Evolutionary conservation across 2,329 filamentous ascomycete species (phyloP), one percentile per base, ranked within the genome.

Genomic region (Hymenoscyphus scutula): DNA sequence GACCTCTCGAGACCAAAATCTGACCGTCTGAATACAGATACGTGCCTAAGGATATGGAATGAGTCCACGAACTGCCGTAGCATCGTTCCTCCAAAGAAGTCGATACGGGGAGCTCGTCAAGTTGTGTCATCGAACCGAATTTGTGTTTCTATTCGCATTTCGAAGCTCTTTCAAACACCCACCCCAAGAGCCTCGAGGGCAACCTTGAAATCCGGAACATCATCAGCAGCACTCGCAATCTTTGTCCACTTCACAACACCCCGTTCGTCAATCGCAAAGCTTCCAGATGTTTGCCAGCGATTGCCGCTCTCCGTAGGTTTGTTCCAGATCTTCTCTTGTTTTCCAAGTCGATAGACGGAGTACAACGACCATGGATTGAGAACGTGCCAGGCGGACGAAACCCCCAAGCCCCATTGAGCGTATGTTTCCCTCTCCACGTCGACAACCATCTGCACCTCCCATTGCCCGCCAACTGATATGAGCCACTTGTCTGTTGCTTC

Each of bases 221-320:
- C 82, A 70, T 83, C 81, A 30, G 84, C 81, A 27, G 79, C 77
- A 59, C 68, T 68, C 13, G 79, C 78, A 64, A 81, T 74, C 61
- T 78, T 75, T 4, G 75, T 77, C 83, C 84, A 88, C 60, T 75
- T 77, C 3, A 89, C 79, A 13, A 76, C 69, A 2, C 84, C 84
- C 30, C 78, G 72, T 5, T 70, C 70, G 71, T 86, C 84, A 30
- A 88, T 75, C 1, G 83, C 87, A 75, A 87, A 91, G 30, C 82
- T 84, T 30, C 88, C 89, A 54, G 82, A 79, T 29, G 77, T 88
- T 80, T 91, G 88, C 88, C 89, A 91, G 59, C 86, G 76, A 66
- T 77, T 85, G 45, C 88, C 88, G 71, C 83, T 89, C 74, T 88
- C 84, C 2, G 85, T 87, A 2, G 84, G 80, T 27, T 83, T 76